A percentile compares a stretch with the other conserved stretches of the same genome.
Evolutionary conservation across 768 basidiomycete species (phyloP).

Genomic region (Lepiota venenata): DNA sequence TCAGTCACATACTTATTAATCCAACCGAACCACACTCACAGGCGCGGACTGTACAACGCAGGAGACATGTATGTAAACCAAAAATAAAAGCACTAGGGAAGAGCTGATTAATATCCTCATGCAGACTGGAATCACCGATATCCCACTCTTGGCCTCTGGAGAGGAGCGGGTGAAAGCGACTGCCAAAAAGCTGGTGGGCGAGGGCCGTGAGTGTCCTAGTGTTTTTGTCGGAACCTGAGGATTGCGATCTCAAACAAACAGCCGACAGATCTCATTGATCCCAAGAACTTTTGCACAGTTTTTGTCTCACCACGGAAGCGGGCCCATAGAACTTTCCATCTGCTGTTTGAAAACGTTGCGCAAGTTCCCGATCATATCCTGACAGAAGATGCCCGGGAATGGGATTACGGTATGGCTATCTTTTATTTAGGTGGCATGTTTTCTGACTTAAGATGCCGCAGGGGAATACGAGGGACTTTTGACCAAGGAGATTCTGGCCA

Average conservation of each 20-base stretch:
- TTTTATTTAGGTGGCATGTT: neutral
- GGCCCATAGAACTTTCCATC: slow-evolving; percentile 82
- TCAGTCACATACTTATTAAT: slow-evolving; percentile 26
- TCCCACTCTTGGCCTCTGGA: slow-evolving; percentile 79
- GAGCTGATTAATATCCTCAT: neutral
- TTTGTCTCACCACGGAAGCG: slow-evolving; percentile 86
- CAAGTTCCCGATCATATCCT: slow-evolving; percentile 47
- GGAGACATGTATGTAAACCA: slow-evolving; percentile 55
- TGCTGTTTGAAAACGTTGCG: slow-evolving; percentile 56
- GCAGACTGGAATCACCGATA: slow-evolving; percentile 86
- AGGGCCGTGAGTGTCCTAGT: slow-evolving; percentile 55
- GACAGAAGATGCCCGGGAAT: slow-evolving; percentile 73
- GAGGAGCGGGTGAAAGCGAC: slow-evolving; percentile 65
- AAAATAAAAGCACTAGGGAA: neutral
- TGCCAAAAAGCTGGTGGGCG: slow-evolving; percentile 67
- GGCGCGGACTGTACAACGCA: slow-evolving; percentile 19
- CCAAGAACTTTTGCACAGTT: slow-evolving; percentile 68
- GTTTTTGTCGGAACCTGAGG: neutral
- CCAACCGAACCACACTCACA: neutral
- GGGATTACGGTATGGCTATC: slow-evolving; percentile 66
- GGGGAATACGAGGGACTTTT: slow-evolving; percentile 86
- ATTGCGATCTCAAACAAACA: neutral
- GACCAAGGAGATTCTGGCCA: slow-evolving; percentile 71
- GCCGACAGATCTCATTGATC: slow-evolving; percentile 67
- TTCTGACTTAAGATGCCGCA: slow-evolving; percentile 13